phyloP scores from a whole-genome alignment of 139 green algal genomes.

The Medakamo hakoo region DNA sequence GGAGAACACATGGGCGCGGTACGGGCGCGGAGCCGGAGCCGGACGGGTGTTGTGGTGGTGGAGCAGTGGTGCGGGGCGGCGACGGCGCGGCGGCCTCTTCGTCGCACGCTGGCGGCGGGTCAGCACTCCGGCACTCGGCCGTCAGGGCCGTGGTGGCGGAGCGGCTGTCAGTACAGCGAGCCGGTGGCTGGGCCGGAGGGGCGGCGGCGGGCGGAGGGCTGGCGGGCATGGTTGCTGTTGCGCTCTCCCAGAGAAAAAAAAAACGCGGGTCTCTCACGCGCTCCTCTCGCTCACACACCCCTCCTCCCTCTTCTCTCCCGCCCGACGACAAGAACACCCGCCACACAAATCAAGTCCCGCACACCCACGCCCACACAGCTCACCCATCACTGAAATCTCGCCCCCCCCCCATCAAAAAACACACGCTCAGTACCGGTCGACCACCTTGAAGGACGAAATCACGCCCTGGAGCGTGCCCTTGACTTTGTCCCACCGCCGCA shows the following conservation, averaged over 20 bases:
- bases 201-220: too few relatives aligned
- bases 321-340: too few relatives aligned
- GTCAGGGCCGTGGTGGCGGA: neutral
- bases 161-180: neutral
- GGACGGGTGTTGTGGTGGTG: constrained; percentile 28
- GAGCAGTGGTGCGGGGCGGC: constrained; percentile 3
- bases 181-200: too few relatives aligned
- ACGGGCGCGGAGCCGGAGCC: too few relatives aligned
- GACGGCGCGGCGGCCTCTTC: neutral
- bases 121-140: neutral
- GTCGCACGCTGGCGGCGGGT: neutral
- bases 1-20: constrained; percentile 45
- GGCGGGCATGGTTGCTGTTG: too few relatives aligned
- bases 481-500: constrained; percentile 73
- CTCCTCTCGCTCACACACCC: too few relatives aligned
- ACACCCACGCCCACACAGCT: too few relatives aligned
- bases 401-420: neutral
- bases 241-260: too few relatives aligned
- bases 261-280: too few relatives aligned
- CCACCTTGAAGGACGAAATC: constrained; percentile 38
- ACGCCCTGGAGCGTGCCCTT: constrained; percentile 54
- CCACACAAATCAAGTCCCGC: too few relatives aligned
- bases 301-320: too few relatives aligned
- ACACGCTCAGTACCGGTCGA: constrained; percentile 15
- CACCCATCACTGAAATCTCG: too few relatives aligned